Evolutionary conservation across 352 stramenopile species (phyloP), one percentile per base, ranked within the genome.

Genomic region (Saprolegnia diclina): DNA sequence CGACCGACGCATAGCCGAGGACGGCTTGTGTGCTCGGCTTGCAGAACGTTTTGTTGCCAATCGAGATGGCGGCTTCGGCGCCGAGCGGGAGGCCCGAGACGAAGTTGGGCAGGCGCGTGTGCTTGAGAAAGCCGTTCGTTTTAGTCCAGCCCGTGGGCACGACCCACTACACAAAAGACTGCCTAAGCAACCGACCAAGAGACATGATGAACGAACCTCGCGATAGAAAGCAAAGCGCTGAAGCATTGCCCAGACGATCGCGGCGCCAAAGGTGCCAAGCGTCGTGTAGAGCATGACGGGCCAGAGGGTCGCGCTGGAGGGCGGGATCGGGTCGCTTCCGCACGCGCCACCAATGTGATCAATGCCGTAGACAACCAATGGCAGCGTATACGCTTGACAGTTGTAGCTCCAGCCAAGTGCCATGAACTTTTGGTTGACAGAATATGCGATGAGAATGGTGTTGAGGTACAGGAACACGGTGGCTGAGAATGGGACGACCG

Each of bases 11-110:
- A 48, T 45, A 63, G n/a, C 55, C 55, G 2, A 63, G 35, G 5
- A 63, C 55, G 14, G 55, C 55, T 48, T 63, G 55, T 1, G 55
- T 63, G 35, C 55, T 63, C 16, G 55, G 55, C 21, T 63, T 63
- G 55, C 55, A 63, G 35, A 48, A 63, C 6, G 10, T n/a, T n/a
- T 45, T 63, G 55, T 63, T 63, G 26, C 35, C 55, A 29, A 63
- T 63, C 18, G 18, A 48, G n/a, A 67, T 67, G 22, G 61, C 48
- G 16, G 42, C 40, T 16, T n/a, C 19, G 18, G 35, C 35, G 18
- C 45, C 61, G 10, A 67, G 18, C 24, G 61, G 38, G 16, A 67
- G 61, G 26, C 61, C 32, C 18, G 38, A 54, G 44, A 67, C 10
- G 6, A n/a, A 67, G 61, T n/a, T 22, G 6, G 61, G 40, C 16